phyloP scores from a whole-genome alignment of 2,329 filamentous ascomycete species.

The Mariannaea sp. region DNA sequence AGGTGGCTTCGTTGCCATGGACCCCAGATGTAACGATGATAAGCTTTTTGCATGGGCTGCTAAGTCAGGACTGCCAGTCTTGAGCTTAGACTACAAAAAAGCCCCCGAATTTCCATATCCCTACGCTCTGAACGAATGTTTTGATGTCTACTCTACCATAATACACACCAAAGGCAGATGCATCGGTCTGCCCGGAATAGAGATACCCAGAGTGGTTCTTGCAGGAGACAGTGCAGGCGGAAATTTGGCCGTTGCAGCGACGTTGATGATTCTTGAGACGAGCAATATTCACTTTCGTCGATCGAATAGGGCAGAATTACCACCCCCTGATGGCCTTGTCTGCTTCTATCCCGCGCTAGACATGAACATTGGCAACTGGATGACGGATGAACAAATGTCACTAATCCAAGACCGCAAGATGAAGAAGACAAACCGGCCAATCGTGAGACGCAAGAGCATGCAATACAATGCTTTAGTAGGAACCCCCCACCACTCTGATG shows the following conservation, averaged over 20 bases:
- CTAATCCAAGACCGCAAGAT: slow-evolving; percentile 83
- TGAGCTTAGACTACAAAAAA: slow-evolving; percentile 83
- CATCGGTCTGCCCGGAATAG: slow-evolving; percentile 49
- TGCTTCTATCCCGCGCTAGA: slow-evolving; percentile 90
- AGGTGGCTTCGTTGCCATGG: slow-evolving; percentile 96
- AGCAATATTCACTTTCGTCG: slow-evolving; percentile 51
- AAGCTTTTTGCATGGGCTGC: slow-evolving; percentile 92
- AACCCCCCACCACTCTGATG: slow-evolving; percentile 80
- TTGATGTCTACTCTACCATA: slow-evolving; percentile 51
- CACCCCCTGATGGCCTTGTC: slow-evolving; percentile 78
- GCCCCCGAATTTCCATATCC: slow-evolving; percentile 58
- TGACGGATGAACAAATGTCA: slow-evolving; percentile 97
- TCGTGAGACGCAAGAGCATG: slow-evolving; percentile 83
- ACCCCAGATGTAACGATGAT: slow-evolving; percentile 91
- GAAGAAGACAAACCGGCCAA: slow-evolving; percentile 75
- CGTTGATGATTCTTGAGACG: slow-evolving; percentile 87
- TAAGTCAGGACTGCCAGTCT: slow-evolving; percentile 82
- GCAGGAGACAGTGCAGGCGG: slow-evolving; percentile 56
- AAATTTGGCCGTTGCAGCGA: slow-evolving; percentile 66
- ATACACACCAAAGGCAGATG: slow-evolving; percentile 48
- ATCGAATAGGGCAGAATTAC: slow-evolving; percentile 58
- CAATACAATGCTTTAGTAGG: slow-evolving; percentile 85
- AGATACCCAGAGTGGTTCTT: slow-evolving; percentile 49
- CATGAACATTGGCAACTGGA: slow-evolving; percentile 99
- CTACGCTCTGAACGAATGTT: slow-evolving; percentile 54